Conservation (phyloP, 176 grass and related monocot genomes). For the Oryza coarctata region DNA sequence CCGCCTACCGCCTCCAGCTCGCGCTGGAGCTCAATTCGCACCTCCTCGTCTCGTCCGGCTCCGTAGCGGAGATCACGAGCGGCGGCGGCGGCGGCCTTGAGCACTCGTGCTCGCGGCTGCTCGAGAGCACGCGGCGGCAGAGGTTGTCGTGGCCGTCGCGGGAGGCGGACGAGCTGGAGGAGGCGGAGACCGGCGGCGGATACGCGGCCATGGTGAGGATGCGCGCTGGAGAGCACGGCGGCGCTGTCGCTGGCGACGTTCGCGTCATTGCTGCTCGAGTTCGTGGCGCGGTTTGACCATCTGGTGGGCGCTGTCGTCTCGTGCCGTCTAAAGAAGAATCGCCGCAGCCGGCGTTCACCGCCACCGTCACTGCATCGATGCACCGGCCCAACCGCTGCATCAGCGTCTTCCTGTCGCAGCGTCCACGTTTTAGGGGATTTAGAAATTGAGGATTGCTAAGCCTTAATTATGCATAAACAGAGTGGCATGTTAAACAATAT, state of each 20-base stretch:
- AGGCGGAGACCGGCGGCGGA: constrained; percentile 2
- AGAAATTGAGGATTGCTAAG: too few relatives aligned
- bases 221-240: constrained; percentile 33
- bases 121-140: neutral
- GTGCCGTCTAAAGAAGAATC: too few relatives aligned
- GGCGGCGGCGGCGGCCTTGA: neutral
- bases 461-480: too few relatives aligned
- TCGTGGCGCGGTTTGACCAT: constrained; percentile 54
- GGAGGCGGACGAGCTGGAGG: constrained; percentile 38
- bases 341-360: too few relatives aligned
- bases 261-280: constrained; percentile 51
- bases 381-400: too few relatives aligned
- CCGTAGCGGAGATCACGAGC: neutral
- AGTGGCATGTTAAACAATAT: too few relatives aligned
- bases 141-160: constrained; percentile 50
- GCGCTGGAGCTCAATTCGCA: constrained; percentile 42
- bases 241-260: constrained; percentile 49
- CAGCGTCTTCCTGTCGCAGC: too few relatives aligned
- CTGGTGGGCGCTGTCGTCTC: constrained; percentile 56
- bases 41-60: constrained; percentile 8
- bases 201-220: constrained; percentile 3
- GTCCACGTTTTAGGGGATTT: too few relatives aligned
- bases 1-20: constrained; percentile 46
- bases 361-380: too few relatives aligned
- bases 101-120: neutral